Evolutionary conservation across 208 protist genomes (phyloP), one percentile per base, ranked within the genome.

Genomic region (Trypanosoma conorhini): DNA sequence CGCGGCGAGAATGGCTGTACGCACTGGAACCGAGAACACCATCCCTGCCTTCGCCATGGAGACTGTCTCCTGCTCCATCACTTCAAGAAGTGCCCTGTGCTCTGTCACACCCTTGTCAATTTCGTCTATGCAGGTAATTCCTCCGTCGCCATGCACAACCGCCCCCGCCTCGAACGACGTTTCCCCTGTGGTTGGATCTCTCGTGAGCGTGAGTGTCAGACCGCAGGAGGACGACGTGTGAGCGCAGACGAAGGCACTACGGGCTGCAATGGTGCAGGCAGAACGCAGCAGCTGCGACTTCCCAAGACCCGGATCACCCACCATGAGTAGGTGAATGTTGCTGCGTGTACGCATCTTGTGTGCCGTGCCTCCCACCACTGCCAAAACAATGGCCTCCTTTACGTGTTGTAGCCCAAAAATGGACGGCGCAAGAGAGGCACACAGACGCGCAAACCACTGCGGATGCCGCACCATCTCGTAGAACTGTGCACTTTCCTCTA

Each of bases 11-110:
- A 99, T 93, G 30, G 95, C 90, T 8, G 98, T 98, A 57, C 97
- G 87, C 52, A 99, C 96, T 1, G 97, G 97, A 61, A 99, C 93
- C 22, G 89, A 98, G 82, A 98, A 99, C 26, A 99, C 93, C 83
- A 96, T 88, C 44, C 97, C 98, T 5, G 98, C 98, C 86, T 99
- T 99, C 15, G 99, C 98, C 40, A 99, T 97, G 62, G 96, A 99
- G 42, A 99, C 98, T 31, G 86, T 94, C 81, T 99, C 98, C 84
- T 99, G 99, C 80, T 99, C 99, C 99, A 99, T 99, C 21, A 99
- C 98, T 84, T 99, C 99, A 10, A 99, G 86, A 52, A 99, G 91
- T 19, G 98, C 97, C 64, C 98, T 94, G 82, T 99, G 98, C 77
- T 99, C 98, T 21, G 79, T 73, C 15, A 79, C 82, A 9, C 84